Percentiles rank a stretch among this genome's conserved stretches.
These are phyloP conservation scores for Infundibulicybe gibba DNA, from an alignment of 768 basidiomycete species.

Conservation along the genomic window DNA sequence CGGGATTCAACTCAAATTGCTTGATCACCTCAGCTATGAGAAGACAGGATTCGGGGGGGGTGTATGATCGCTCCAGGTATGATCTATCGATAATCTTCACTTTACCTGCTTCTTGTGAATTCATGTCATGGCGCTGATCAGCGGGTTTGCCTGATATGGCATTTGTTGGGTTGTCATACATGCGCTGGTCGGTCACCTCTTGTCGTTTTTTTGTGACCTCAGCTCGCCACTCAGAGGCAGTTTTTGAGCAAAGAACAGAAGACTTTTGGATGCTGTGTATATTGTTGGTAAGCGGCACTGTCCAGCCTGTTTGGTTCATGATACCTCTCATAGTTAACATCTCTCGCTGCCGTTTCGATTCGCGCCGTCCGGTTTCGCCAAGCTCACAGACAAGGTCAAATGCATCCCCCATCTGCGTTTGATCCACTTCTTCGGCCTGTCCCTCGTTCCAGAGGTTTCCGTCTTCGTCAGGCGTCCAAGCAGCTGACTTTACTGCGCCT, in stretches of 20 bases:
- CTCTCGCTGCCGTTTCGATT: not conserved
- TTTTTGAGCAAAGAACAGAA: not conserved
- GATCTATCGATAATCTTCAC: slow-evolving; percentile 3
- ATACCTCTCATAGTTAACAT: not conserved
- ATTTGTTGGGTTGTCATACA: not conserved
- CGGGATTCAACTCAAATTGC: not conserved
- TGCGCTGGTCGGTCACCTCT: not conserved
- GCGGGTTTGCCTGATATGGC: not conserved
- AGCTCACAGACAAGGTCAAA: not conserved
- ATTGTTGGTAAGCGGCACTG: not conserved
- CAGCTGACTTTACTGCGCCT: not conserved
- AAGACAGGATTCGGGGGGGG: not conserved
- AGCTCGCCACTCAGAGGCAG: slow-evolving; percentile 1
- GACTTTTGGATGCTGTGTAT: not conserved
- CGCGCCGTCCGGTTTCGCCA: not conserved
- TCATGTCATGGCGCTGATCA: not conserved
- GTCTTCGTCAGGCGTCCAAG: not conserved
- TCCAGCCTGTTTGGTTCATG: not conserved
- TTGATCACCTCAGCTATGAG: not conserved
- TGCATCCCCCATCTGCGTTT: not conserved
- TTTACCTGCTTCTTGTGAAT: not conserved
- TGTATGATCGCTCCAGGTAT: not conserved
- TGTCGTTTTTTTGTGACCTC: not conserved
- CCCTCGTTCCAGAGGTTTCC: not conserved
- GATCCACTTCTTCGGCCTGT: not conserved